Evolutionary conservation across 2,329 filamentous ascomycete genomes (phyloP).

Genomic region (Colletotrichum agaves): DNA sequence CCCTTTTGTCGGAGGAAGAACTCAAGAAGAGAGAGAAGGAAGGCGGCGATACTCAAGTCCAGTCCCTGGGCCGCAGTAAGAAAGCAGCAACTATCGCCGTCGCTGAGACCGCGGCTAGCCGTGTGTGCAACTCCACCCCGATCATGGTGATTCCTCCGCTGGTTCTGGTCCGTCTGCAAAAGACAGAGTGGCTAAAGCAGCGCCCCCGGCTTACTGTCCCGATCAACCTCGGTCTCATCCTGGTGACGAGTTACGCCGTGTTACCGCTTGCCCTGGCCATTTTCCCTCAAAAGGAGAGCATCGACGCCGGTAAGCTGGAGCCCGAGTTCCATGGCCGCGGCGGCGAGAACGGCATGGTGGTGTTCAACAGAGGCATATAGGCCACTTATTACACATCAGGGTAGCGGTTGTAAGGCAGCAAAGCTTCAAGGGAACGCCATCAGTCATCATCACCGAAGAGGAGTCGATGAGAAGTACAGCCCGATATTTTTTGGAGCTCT

Average conservation of each 20-base stretch:
- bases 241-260: conserved; percentile 87
- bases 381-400: background rate
- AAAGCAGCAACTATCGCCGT: conserved; percentile 91
- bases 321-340: conserved; percentile 86
- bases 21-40: conserved; percentile 64
- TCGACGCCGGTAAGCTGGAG: conserved; percentile 81
- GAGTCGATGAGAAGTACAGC: background rate
- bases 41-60: conserved; percentile 70
- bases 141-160: conserved; percentile 97
- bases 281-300: conserved; percentile 90
- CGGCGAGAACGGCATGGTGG: conserved; percentile 84
- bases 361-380: conserved; percentile 94
- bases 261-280: conserved; percentile 89
- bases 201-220: conserved; percentile 82
- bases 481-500: conserved; percentile 7
- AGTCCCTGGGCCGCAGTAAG: conserved; percentile 83
- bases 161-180: conserved; percentile 85
- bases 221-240: conserved; percentile 87
- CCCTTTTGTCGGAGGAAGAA: conserved; percentile 77
- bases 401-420: conserved; percentile 5
- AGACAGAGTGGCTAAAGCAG: conserved; percentile 81
- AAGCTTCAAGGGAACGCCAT: background rate
- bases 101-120: conserved; percentile 88
- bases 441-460: background rate
- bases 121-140: conserved; percentile 92